Evolutionary conservation across 305 asterid genomes (phyloP).

Genomic region (Fraxinus ornus): DNA sequence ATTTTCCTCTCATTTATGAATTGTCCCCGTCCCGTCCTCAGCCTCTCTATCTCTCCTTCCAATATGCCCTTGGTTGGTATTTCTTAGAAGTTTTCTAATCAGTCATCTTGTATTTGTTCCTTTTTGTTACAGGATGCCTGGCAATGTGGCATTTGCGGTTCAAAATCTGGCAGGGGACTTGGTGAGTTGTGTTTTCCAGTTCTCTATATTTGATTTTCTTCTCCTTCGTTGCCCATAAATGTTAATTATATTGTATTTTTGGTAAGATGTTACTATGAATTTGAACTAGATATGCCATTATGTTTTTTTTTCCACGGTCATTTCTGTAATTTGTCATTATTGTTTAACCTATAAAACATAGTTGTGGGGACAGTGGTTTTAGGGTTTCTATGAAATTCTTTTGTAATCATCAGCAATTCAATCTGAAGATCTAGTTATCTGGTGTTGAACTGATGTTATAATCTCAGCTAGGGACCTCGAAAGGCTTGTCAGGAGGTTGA

Average conservation of each 20-base stretch:
- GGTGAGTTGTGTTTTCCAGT: conserved; percentile 49
- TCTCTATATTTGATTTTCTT: conserved; percentile 2
- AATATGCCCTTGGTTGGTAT: conserved; percentile 1
- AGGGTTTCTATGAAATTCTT: not conserved
- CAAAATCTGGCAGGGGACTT: conserved; percentile 94
- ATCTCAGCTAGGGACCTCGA: not conserved
- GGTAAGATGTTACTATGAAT: not conserved
- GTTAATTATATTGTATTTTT: not conserved
- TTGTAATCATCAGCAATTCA: not conserved
- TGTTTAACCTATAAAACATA: not conserved
- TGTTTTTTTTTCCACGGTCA: not conserved
- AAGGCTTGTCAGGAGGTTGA: not conserved
- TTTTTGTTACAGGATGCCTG: conserved; percentile 67
- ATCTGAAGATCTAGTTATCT: not conserved
- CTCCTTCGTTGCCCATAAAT: conserved; percentile 1
- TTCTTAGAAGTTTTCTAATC: conserved; percentile 6
- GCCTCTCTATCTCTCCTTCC: not conserved
- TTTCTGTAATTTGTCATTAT: not conserved
- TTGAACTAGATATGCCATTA: not conserved
- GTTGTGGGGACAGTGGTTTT: not conserved
- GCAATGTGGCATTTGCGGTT: conserved; percentile 89
- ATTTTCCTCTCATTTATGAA: not conserved
- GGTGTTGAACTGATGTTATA: not conserved
- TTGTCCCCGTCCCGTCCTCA: not conserved
- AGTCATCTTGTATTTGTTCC: conserved; percentile 17